Conservation (phyloP, 1,284 basidiomycete genomes). For the Microbotryum silenes-acaulis region DNA sequence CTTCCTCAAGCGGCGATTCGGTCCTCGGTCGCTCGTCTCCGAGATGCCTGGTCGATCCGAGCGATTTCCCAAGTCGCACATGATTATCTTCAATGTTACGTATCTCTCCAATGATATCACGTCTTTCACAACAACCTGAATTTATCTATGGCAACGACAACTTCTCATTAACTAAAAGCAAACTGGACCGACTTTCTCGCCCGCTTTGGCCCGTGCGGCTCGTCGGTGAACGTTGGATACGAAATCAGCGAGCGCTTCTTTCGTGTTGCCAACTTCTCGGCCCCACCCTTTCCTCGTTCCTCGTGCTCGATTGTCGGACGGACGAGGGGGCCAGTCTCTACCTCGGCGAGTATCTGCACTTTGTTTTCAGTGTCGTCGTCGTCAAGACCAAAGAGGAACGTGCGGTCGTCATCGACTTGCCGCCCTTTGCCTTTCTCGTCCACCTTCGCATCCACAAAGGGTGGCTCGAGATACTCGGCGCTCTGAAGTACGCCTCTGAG, state of each 20-base stretch:
- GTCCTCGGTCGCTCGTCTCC: too few relatives aligned
- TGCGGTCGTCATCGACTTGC: neutral
- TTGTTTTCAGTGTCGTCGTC: neutral
- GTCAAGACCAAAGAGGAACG: neutral
- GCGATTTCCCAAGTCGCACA: too few relatives aligned
- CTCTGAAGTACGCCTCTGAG: constrained; percentile 14
- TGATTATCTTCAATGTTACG: too few relatives aligned
- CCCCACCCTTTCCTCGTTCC: neutral
- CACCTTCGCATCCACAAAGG: neutral
- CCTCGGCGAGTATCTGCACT: neutral
- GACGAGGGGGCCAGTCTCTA: neutral
- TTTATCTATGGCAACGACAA: too few relatives aligned
- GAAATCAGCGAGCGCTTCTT: neutral
- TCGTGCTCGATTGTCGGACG: neutral
- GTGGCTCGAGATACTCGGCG: constrained; percentile 22
- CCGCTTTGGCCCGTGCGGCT: neutral
- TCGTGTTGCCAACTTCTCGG: neutral
- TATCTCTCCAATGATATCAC: too few relatives aligned
- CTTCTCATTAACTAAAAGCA: neutral
- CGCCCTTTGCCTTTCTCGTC: neutral
- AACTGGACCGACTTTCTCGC: neutral
- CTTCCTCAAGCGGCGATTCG: too few relatives aligned
- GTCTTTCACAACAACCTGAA: too few relatives aligned
- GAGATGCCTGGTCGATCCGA: too few relatives aligned
- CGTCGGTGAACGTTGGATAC: neutral